phyloP scores from a whole-genome alignment of 345 rosid genomes.

The Psidium guajava region DNA sequence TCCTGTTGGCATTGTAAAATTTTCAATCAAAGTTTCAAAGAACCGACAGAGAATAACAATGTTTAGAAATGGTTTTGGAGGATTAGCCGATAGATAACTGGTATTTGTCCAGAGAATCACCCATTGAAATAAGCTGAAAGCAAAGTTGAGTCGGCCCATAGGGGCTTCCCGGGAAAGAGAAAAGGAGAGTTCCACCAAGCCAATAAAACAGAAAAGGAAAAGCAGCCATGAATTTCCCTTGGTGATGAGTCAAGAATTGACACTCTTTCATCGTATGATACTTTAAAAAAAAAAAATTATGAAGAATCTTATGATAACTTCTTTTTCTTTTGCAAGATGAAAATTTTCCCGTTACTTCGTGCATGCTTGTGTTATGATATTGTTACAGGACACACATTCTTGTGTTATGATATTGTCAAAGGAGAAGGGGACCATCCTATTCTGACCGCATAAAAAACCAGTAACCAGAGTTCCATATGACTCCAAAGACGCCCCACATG shows the following conservation, averaged over 20 bases:
- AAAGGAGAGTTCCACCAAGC: not conserved
- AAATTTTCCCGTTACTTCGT: not conserved
- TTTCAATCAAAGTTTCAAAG: not conserved
- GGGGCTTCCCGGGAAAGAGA: not conserved
- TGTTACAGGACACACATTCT: not conserved
- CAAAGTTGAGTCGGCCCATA: not conserved
- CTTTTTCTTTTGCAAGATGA: not conserved
- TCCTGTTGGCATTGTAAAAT: not conserved
- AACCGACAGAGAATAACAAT: not conserved
- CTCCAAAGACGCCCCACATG: not conserved
- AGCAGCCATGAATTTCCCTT: not conserved
- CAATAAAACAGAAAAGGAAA: not conserved
- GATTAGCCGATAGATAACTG: not conserved
- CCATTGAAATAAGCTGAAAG: not conserved
- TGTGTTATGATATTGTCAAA: not conserved
- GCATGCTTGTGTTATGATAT: not conserved
- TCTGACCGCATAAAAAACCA: not conserved
- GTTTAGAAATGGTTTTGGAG: not conserved
- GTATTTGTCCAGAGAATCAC: not conserved
- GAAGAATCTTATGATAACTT: too few species aligned
- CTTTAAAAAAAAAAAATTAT: too few species aligned
- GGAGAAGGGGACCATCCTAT: too few species aligned
- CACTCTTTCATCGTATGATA: not conserved
- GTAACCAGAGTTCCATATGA: not conserved
- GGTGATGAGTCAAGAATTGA: not conserved